Conservation (phyloP, 495 filamentous ascomycete genomes). For the Aspergillus sparsus region DNA sequence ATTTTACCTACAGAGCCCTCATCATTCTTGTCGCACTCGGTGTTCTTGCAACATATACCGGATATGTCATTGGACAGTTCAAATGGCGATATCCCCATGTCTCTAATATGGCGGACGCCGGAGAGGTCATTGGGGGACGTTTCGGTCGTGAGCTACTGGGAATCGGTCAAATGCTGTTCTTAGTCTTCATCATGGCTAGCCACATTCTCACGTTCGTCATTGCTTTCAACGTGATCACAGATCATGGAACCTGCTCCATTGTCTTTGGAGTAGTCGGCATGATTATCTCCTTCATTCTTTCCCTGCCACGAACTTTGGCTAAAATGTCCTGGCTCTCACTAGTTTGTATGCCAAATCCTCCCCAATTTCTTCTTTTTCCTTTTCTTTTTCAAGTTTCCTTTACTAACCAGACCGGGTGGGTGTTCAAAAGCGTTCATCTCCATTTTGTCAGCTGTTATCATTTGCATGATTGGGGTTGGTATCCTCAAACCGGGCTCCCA, state of each 20-base stretch:
- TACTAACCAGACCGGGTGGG: constrained; percentile 25
- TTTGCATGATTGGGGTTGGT: constrained; percentile 70
- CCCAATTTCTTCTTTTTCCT: neutral
- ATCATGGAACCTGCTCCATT: constrained; percentile 68
- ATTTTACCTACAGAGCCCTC: constrained; percentile 50
- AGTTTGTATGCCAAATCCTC: constrained; percentile 43
- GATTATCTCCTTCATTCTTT: constrained; percentile 62
- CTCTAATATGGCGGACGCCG: constrained; percentile 71
- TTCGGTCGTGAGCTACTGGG: constrained; percentile 67
- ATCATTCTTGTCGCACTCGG: constrained; percentile 67
- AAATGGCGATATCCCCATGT: constrained; percentile 73
- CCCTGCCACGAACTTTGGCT: constrained; percentile 66
- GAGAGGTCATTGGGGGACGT: constrained; percentile 61
- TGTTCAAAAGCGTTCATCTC: constrained; percentile 56
- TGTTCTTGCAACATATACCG: constrained; percentile 71
- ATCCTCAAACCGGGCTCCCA: constrained; percentile 36
- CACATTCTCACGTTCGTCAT: constrained; percentile 78
- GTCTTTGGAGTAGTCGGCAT: constrained; percentile 68
- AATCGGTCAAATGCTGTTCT: constrained; percentile 62
- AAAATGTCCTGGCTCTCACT: constrained; percentile 66
- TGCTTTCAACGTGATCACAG: constrained; percentile 67
- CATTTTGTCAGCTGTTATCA: constrained; percentile 66
- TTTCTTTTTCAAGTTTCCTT: neutral
- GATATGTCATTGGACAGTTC: constrained; percentile 76
- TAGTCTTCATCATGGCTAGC: constrained; percentile 75